Base-by-base conservation (phyloP, 2,329 filamentous ascomycete genomes). In the Aureobasidium namibiae region DNA sequence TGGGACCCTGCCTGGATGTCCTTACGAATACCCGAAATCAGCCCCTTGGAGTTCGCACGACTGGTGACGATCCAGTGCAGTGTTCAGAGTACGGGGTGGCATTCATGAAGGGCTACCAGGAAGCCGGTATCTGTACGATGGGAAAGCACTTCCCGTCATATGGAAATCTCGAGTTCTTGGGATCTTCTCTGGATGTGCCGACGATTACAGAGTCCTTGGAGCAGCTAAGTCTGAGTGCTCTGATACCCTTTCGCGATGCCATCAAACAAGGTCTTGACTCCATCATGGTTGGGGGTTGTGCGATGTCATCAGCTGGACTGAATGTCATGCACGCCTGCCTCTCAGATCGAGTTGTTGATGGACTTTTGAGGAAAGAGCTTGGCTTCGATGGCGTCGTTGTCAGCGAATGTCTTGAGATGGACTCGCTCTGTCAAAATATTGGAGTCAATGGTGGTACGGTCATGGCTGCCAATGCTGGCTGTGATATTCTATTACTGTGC, bases 121-220 rank as follows among this genome's bases (percentile, higher is more conserved):
- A 96, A 70, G 92, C 89, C 11, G 92, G 92, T 0, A 75, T 96
- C 46, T 89, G 87, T 2, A 95, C 90, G 0, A 91, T 94, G 68
- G 92, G 92, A 60, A 97, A 97, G 72, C 92, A 97, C 72, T 96
- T 97, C 66, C 92, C 92, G 3, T 96, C 91, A 0, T 97, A 96
- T 68, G 92, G 92, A 33, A 96, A 96, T 67, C 78, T 97, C 18
- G 92, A 96, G 70, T 96, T 96, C 66, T 82, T 95, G 1, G 92
- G 91, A 13, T 95, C 91, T 4, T 92, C 89, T 49, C 77, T 95
- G 24, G 92, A 96, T 67, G 91, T 97, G 31, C 92, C 92, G 14
- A 94, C 95, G 62, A 96, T 97, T 66, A 96, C 91, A 0, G 92
- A 97, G 70, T 95, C 92, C 0, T 75, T 96, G 13, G 92, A 96